Evolutionary conservation across 495 filamentous ascomycete genomes (phyloP).

Genomic region (Hypoxylon subgilvum): DNA sequence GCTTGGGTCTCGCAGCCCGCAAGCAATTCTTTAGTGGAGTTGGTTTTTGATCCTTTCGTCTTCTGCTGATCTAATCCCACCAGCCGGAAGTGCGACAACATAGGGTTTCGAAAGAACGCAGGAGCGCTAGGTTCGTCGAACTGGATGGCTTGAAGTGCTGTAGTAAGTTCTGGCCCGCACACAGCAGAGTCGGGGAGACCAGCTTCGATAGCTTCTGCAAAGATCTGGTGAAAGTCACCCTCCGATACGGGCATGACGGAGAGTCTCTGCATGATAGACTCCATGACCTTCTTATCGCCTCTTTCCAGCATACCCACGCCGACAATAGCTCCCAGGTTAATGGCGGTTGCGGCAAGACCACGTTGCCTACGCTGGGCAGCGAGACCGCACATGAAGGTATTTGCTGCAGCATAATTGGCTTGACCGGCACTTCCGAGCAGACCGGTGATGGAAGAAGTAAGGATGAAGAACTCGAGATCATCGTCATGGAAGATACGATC

Average conservation of each 20-base stretch:
- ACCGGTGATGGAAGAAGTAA: slow-evolving; percentile 42
- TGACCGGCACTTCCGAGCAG: slow-evolving; percentile 53
- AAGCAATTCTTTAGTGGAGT: no score
- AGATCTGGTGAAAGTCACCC: slow-evolving; percentile 23
- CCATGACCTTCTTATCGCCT: no score
- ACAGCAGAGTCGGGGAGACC: neutral
- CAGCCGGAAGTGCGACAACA: no score
- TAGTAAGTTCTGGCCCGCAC: neutral
- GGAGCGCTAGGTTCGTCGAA: no score
- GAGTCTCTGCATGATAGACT: slow-evolving; percentile 48
- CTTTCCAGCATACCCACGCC: no score
- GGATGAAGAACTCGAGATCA: slow-evolving; percentile 53
- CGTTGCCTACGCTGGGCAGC: slow-evolving; percentile 40
- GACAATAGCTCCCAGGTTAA: slow-evolving; percentile 52
- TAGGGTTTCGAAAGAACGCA: no score
- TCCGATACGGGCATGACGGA: slow-evolving; percentile 20
- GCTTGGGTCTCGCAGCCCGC: no score
- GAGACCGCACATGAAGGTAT: slow-evolving; percentile 52
- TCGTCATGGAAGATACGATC: slow-evolving; percentile 45
- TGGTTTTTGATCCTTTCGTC: no score
- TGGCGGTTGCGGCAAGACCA: slow-evolving; percentile 41
- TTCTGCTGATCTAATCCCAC: no score
- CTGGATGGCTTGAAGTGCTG: neutral
- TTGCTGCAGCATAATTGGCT: slow-evolving; percentile 58
- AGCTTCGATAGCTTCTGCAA: slow-evolving; percentile 20